Evolutionary conservation across 805 yeast genomes (phyloP).

Genomic region (Clavispora vitiphila): DNA sequence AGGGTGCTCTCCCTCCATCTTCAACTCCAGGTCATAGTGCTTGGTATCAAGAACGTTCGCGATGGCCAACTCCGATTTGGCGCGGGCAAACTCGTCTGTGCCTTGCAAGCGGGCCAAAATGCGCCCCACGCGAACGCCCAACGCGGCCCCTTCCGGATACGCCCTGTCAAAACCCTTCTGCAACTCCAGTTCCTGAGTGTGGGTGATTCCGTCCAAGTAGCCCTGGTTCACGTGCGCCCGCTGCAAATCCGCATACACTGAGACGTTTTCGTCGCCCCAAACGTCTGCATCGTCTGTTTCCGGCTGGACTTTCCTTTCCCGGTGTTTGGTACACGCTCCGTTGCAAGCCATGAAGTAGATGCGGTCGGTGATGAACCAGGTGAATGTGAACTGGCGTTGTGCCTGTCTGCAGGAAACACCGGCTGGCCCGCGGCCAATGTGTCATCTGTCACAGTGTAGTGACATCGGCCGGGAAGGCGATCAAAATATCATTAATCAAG

Average conservation of each 20-base stretch:
- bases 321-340: constrained; percentile 10
- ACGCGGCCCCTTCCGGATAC: constrained; percentile 65
- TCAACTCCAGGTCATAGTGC: constrained; percentile 50
- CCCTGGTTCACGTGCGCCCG: constrained; percentile 75
- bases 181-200: constrained; percentile 60
- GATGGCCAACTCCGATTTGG: constrained; percentile 52
- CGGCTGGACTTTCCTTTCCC: not conserved
- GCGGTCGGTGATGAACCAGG: not conserved
- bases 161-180: constrained; percentile 82
- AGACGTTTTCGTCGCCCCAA: constrained; percentile 25
- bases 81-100: constrained; percentile 23
- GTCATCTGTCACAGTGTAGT: too few species aligned
- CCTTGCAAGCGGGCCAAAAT: constrained; percentile 47
- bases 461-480: too few species aligned
- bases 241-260: constrained; percentile 29
- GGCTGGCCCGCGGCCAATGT: too few species aligned
- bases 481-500: too few species aligned
- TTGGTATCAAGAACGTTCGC: constrained; percentile 49
- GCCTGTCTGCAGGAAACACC: too few species aligned
- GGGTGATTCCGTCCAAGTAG: constrained; percentile 72
- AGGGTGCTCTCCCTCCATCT: constrained; percentile 24
- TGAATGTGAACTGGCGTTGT: too few species aligned
- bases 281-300: constrained; percentile 20
- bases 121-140: constrained; percentile 65
- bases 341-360: constrained; percentile 8